phyloP scores from a whole-genome alignment of 768 basidiomycete genomes.

The Hirschioporus abietinus region DNA sequence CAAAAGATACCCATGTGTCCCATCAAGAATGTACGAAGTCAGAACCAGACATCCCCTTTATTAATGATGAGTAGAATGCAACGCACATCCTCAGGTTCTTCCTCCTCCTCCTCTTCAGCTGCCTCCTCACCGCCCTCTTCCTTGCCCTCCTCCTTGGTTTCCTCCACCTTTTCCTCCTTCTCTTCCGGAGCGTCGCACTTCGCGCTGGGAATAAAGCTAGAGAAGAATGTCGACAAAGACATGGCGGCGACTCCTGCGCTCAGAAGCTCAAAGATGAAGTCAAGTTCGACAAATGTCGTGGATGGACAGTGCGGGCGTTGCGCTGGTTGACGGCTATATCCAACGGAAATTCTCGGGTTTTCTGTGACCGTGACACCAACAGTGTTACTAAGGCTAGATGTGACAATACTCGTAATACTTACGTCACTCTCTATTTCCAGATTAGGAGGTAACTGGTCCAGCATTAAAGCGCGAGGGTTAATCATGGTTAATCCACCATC shows the following conservation, averaged over 20 bases:
- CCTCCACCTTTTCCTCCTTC: constrained; percentile 13
- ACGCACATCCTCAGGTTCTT: constrained; percentile 82
- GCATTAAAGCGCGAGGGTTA: neutral
- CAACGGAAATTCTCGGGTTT: constrained; percentile 1
- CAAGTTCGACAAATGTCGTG: neutral
- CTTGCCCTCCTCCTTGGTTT: constrained; percentile 14
- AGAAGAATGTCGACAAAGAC: constrained; percentile 38
- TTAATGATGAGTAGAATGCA: neutral
- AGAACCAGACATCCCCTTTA: constrained; percentile 1
- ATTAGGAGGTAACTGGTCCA: neutral
- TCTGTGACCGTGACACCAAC: neutral
- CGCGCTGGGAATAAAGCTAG: constrained; percentile 39
- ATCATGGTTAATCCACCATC: neutral
- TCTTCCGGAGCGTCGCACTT: constrained; percentile 35
- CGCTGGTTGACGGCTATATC: neutral
- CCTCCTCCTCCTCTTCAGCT: constrained; percentile 30
- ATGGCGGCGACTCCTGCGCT: constrained; percentile 8
- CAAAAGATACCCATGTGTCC: neutral
- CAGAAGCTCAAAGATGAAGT: constrained; percentile 2
- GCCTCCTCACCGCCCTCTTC: constrained; percentile 32
- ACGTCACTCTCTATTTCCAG: neutral
- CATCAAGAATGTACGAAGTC: neutral
- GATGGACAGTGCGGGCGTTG: neutral
- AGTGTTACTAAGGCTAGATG: neutral
- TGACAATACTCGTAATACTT: neutral